Conservation (phyloP, 352 stramenopile species). For the Elongisporangium anandrum region DNA sequence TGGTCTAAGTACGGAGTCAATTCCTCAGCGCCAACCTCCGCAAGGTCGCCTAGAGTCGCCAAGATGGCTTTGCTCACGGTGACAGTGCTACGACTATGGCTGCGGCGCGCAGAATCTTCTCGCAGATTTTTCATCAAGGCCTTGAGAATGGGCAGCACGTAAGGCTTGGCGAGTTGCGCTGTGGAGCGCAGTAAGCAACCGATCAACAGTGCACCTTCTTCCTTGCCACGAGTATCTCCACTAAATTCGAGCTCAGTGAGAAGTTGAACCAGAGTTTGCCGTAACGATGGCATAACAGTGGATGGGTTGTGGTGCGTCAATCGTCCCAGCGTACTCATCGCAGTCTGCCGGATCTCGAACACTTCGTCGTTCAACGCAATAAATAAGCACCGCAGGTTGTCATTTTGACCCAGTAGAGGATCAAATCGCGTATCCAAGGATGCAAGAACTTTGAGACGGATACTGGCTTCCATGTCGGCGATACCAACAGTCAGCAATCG, state of each 20-base stretch:
- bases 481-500: constrained; percentile 81
- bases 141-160: constrained; percentile 81
- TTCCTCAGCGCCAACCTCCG: constrained; percentile 71
- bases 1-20: constrained; percentile 81
- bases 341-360: constrained; percentile 85
- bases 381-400: constrained; percentile 83
- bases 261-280: constrained; percentile 83
- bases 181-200: constrained; percentile 77
- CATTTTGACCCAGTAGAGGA: constrained; percentile 69
- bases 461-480: constrained; percentile 81
- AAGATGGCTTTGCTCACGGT: constrained; percentile 84
- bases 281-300: constrained; percentile 72
- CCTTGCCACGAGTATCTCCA: constrained; percentile 73
- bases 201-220: constrained; percentile 79
- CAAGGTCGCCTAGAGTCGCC: constrained; percentile 75
- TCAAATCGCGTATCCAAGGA: constrained; percentile 83
- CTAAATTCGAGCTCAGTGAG: constrained; percentile 84
- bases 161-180: constrained; percentile 73
- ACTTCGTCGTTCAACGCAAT: constrained; percentile 86
- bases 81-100: constrained; percentile 68
- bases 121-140: constrained; percentile 87
- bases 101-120: constrained; percentile 67
- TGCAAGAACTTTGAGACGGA: constrained; percentile 72
- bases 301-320: constrained; percentile 85
- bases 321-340: constrained; percentile 83